Evolutionary conservation across 192 early-diverging fungal genomes (phyloP).

Genomic region (Entomortierella beljakovae): DNA sequence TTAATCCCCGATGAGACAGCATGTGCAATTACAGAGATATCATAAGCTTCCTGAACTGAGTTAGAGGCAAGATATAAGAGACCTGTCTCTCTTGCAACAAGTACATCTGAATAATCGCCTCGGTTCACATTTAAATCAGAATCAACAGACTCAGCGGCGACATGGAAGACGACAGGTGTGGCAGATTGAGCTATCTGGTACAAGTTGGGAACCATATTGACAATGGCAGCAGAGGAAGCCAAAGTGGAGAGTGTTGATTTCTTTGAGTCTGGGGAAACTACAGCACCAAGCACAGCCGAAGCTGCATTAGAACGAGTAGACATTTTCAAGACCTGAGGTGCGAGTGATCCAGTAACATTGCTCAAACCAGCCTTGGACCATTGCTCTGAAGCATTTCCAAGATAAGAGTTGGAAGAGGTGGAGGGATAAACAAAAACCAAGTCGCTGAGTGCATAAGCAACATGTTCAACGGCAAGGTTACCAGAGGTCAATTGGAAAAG

Average conservation of each 20-base stretch:
- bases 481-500: slow-evolving; percentile 60
- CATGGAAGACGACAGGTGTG: slow-evolving; percentile 85
- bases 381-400: slow-evolving; percentile 71
- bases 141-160: slow-evolving; percentile 76
- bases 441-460: slow-evolving; percentile 84
- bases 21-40: slow-evolving; percentile 88
- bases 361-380: slow-evolving; percentile 74
- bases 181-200: slow-evolving; percentile 71
- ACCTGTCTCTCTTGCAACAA: slow-evolving; percentile 82
- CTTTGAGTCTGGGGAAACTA: slow-evolving; percentile 48
- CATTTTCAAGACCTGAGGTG: slow-evolving; percentile 79
- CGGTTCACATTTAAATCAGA: slow-evolving; percentile 65
- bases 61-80: slow-evolving; percentile 80
- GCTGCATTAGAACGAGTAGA: slow-evolving; percentile 84
- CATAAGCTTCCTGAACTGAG: slow-evolving; percentile 89
- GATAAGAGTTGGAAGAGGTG: slow-evolving; percentile 61
- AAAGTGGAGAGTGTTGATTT: slow-evolving; percentile 57
- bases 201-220: slow-evolving; percentile 87
- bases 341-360: slow-evolving; percentile 73
- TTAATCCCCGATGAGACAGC: slow-evolving; percentile 69
- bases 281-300: slow-evolving; percentile 81
- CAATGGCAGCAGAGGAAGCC: slow-evolving; percentile 79
- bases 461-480: slow-evolving; percentile 75
- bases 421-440: slow-evolving; percentile 89
- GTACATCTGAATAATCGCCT: slow-evolving; percentile 76